phyloP scores from a whole-genome alignment of 2,329 filamentous ascomycete genomes.

The Tolypocladium paradoxum region DNA sequence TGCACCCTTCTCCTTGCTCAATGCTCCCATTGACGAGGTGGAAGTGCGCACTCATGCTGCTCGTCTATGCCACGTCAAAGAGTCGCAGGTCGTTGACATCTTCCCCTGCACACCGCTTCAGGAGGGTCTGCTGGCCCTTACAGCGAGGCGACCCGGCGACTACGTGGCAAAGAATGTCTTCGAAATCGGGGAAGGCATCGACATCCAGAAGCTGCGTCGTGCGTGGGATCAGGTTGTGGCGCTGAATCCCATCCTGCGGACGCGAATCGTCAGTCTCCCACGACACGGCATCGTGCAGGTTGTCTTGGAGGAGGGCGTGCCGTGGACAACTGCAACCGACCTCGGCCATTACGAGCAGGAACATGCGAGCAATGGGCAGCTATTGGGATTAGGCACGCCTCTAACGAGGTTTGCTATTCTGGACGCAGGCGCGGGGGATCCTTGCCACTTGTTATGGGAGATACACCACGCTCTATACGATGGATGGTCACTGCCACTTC shows the following conservation, averaged over 20 bases:
- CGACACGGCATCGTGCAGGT: constrained; percentile 8
- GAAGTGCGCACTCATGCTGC: constrained; percentile 2
- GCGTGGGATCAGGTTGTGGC: constrained; percentile 8
- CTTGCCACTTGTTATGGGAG: constrained; percentile 6
- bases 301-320: constrained; percentile 1
- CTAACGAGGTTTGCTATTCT: constrained; percentile 6
- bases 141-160: constrained; percentile 4
- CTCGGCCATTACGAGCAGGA: neutral
- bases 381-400: constrained; percentile 7
- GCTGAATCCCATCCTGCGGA: constrained; percentile 6
- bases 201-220: constrained; percentile 2
- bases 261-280: constrained; percentile 6
- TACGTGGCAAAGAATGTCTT: constrained; percentile 9
- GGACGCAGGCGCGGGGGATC: neutral
- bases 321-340: neutral
- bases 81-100: constrained; percentile 7
- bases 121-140: constrained; percentile 9
- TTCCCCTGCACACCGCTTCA: constrained; percentile 13
- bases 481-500: constrained; percentile 37
- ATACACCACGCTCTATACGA: constrained; percentile 37
- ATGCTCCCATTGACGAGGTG: neutral
- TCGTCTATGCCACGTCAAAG: constrained; percentile 5
- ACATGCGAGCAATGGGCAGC: neutral
- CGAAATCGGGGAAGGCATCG: constrained; percentile 4
- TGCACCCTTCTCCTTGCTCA: neutral